Base-by-base conservation (phyloP, 2,329 filamentous ascomycete genomes). In the Trichoderma sp. region DNA sequence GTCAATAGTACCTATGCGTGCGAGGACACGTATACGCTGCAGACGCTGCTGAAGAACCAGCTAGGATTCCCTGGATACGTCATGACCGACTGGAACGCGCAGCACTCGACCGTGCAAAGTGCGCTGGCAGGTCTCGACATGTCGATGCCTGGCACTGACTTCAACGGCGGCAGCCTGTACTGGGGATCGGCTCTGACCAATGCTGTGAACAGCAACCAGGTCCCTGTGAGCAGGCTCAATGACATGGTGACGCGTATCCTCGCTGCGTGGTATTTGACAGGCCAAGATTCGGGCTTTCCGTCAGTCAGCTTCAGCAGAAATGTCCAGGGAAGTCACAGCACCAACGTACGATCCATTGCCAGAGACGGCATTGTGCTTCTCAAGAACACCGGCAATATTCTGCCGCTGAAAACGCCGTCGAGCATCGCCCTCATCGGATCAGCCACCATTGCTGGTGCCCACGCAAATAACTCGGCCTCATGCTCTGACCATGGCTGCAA, bases 51-150 rank as follows among this genome's bases (percentile, higher is more conserved):
- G 18, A 92, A 93, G 79, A 79, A 83, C 16, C 89, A 93, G 77
- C 84, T 96, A 14, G 92, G 90, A n/a, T 95, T 94, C 83, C 89
- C 76, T 83, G 92, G 82, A 7, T 83, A 82, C 68, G 76, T 84
- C 39, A 79, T 85, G 78, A 83, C 77, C 65, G 92, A 96, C 78
- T 96, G 92, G 92, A 83, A 93, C 94, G 91, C 89, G 4, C 69
- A 70, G 54, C 69, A 70, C 66, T 52, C 59, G 10, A 70, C 69
- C 7, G 52, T 55, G n/a, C 32, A 63, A 32, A 68, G 65, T 34
- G 69, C 69, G 4, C 16, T 21, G 37, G 26, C 69, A 5, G 69
- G 69, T 28, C 69, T 70, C 1, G 69, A 70, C 18, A 70, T 70
- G 69, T 64, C 89, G 2, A 95, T 95, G 91, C 91, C 91, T 0